Evolutionary conservation across 176 grass and related monocot genomes (phyloP), one percentile per base, ranked within the genome.

Genomic region (Pontederia crassipes): DNA sequence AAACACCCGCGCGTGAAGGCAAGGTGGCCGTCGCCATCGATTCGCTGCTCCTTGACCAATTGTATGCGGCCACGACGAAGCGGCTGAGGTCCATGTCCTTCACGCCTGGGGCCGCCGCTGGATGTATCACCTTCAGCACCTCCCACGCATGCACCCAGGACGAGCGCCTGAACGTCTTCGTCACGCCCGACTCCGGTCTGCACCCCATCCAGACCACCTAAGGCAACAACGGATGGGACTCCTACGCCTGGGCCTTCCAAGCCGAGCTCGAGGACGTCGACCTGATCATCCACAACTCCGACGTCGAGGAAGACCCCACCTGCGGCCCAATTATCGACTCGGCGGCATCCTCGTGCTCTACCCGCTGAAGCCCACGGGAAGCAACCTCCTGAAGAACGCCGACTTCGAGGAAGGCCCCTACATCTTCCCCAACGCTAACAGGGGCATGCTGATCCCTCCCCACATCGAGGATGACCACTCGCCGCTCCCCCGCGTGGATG

Each of bases 391-490:
- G 0, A 24, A 24, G 20, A 24, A 24, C 20, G 20, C 20, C 20
- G 0, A 24, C 20, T 24, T 24, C 20, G 20, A 24, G 20, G 20
- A 24, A 24, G 20, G 20, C 20, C 20, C 20, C 20, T 24, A 24
- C 20, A 24, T 24, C 20, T 24, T 24, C 20, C 20, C 20, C 20
- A 24, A 24, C 20, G 20, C 20, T 24, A 24, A 24, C 20, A 82
- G 82, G 85, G 89, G 89, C 0, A 79, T 78, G 18, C 76, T 95
- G 52, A 75, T 95, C 27, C 89, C 89, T 26, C 89, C 89, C 0
- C 85, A 81, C 73, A 82, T 89, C 54, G 81, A 85, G 73, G 89
- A 95, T 55, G 79, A 78, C 76, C 89, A 95, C 82, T 95, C 89
- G 5, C 89, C 89, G 40, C 70, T 95, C 0, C 89, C 89, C 89